These are phyloP conservation scores for Neoconidiobolus thromboides DNA, from an alignment of 371 early-diverging fungal species.

Conservation along the genomic window DNA sequence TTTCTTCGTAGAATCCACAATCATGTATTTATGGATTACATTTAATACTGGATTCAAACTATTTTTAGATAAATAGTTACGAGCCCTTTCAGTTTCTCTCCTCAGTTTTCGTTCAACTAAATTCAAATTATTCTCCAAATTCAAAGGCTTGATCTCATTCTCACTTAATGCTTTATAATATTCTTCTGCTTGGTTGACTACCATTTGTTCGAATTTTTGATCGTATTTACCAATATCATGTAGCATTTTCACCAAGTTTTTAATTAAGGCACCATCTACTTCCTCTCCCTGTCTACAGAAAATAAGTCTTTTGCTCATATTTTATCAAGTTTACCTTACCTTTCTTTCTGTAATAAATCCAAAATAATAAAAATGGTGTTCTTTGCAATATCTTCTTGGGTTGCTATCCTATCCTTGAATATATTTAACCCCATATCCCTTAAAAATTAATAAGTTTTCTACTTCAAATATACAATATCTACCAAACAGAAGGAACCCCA, in stretches of 20 bases:
- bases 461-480: neutral
- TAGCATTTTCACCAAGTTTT: neutral
- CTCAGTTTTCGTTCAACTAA: too few species aligned
- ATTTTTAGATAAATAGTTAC: too few species aligned
- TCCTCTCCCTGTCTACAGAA: neutral
- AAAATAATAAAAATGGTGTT: neutral
- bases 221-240: neutral
- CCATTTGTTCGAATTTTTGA: neutral
- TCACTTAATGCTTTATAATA: neutral
- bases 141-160: neutral
- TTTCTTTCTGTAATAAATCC: neutral
- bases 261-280: neutral
- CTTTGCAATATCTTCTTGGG: neutral
- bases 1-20: too few species aligned
- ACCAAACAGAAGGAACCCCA: neutral
- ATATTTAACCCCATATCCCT: slow-evolving; percentile 3
- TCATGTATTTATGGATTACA: too few species aligned
- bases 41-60: too few species aligned
- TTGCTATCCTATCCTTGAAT: neutral
- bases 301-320: neutral
- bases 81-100: too few species aligned
- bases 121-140: too few species aligned
- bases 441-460: neutral
- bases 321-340: neutral
- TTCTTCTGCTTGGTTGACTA: neutral